Conservation (phyloP, 805 yeast species). For the Ogataea kodamae region DNA sequence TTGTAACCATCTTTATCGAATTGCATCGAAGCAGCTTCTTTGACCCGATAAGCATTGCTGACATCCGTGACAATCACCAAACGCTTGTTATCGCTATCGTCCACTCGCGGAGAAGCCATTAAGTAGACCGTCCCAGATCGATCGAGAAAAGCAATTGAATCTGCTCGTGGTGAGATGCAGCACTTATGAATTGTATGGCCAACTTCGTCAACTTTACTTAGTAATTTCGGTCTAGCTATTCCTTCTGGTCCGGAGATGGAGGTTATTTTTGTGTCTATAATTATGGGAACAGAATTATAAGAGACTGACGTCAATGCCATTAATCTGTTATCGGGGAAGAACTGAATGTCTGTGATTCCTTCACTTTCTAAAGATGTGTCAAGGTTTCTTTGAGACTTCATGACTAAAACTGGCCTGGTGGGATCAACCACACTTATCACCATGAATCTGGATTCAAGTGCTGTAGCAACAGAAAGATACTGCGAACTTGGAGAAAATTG, state of each 20-base stretch:
- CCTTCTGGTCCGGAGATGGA: constrained; percentile 36
- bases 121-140: constrained; percentile 73
- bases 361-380: constrained; percentile 75
- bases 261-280: constrained; percentile 61
- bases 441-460: constrained; percentile 73
- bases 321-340: constrained; percentile 62
- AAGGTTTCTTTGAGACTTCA: constrained; percentile 62
- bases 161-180: constrained; percentile 80
- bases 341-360: constrained; percentile 79
- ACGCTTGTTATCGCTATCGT: constrained; percentile 53
- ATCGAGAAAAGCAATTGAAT: constrained; percentile 77
- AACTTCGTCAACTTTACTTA: constrained; percentile 68
- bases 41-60: constrained; percentile 63
- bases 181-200: constrained; percentile 76
- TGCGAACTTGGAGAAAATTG: constrained; percentile 70
- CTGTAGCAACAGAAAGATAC: constrained; percentile 72
- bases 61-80: constrained; percentile 74
- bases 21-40: constrained; percentile 74
- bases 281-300: constrained; percentile 61
- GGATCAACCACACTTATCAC: constrained; percentile 65
- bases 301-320: constrained; percentile 57
- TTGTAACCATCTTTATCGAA: constrained; percentile 83
- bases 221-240: constrained; percentile 56
- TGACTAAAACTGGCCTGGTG: constrained; percentile 59
- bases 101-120: constrained; percentile 56